A percentile compares a stretch with the other conserved stretches of the same genome.
phyloP scores from a whole-genome alignment of 805 yeast species.

The Metschnikowia cerradonensis region DNA sequence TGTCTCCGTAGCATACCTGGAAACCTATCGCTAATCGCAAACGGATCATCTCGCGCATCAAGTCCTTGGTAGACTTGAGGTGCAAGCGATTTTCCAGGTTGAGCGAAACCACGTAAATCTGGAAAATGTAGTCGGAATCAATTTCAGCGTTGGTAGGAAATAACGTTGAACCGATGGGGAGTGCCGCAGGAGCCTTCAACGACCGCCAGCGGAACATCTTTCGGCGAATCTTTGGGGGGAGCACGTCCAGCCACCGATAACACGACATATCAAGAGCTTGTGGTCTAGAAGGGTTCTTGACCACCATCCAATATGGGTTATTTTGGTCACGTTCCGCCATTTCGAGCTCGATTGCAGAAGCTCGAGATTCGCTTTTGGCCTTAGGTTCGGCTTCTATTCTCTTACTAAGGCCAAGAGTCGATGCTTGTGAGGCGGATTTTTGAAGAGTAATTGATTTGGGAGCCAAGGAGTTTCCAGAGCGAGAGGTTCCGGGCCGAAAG shows the following conservation, averaged over 20 bases:
- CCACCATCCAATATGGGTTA: constrained; percentile 31
- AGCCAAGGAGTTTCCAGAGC: too few species aligned
- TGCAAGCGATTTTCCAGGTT: constrained; percentile 54
- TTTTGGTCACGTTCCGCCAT: constrained; percentile 11
- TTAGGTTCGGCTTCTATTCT: not conserved
- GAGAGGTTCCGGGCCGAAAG: too few species aligned
- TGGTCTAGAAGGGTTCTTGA: constrained; percentile 70
- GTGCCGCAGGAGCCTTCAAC: constrained; percentile 85
- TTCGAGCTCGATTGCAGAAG: constrained; percentile 12
- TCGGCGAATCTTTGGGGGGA: constrained; percentile 65
- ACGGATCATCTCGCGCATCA: constrained; percentile 84
- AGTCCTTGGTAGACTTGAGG: constrained; percentile 48
- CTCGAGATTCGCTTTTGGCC: constrained; percentile 6
- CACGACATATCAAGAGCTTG: constrained; percentile 3
- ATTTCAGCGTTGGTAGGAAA: constrained; percentile 73
- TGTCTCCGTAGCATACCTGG: constrained; percentile 77
- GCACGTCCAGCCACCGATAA: constrained; percentile 84
- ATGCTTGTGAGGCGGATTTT: not conserved
- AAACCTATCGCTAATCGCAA: constrained; percentile 81
- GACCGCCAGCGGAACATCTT: constrained; percentile 88
- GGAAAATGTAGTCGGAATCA: constrained; percentile 68
- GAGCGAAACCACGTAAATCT: constrained; percentile 74
- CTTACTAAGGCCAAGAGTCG: not conserved
- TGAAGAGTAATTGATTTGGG: not conserved
- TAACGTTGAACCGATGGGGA: constrained; percentile 75